phyloP scores from a whole-genome alignment of 371 early-diverging fungal species.

The Coemansia sp. region DNA sequence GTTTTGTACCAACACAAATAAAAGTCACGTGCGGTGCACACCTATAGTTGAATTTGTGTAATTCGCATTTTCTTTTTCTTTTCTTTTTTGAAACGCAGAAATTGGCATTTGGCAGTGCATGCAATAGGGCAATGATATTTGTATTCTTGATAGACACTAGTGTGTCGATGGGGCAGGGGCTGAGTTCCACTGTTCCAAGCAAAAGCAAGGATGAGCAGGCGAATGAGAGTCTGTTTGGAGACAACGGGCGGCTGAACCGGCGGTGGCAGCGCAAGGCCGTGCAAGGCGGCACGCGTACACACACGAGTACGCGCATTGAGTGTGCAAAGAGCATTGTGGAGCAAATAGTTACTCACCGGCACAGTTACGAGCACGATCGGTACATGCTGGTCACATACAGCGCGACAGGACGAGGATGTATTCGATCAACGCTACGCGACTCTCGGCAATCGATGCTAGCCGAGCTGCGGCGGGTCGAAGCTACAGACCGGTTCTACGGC shows the following conservation, averaged over 20 bases:
- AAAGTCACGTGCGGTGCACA: not conserved
- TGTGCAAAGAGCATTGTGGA: slow-evolving; percentile 70
- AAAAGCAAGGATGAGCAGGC: slow-evolving; percentile 15
- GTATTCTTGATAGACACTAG: slow-evolving; percentile 66
- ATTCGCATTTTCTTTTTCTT: not conserved
- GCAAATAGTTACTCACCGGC: slow-evolving; percentile 60
- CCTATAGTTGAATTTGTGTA: not conserved
- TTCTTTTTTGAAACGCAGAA: not conserved
- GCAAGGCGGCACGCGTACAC: not conserved
- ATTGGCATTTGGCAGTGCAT: not conserved
- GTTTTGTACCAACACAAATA: not conserved
- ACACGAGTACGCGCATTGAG: slow-evolving; percentile 57
- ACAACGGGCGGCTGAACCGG: slow-evolving; percentile 31
- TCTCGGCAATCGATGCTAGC: slow-evolving; percentile 54
- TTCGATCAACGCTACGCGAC: slow-evolving; percentile 55
- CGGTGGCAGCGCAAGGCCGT: slow-evolving; percentile 43
- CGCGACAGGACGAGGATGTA: slow-evolving; percentile 45
- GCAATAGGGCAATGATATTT: slow-evolving; percentile 56
- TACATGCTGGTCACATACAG: slow-evolving; percentile 68
- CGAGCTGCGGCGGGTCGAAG: slow-evolving; percentile 58
- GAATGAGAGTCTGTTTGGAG: slow-evolving; percentile 39
- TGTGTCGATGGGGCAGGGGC: slow-evolving; percentile 69
- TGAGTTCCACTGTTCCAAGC: slow-evolving; percentile 33
- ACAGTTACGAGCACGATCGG: slow-evolving; percentile 58
- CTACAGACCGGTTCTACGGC: slow-evolving; percentile 60